Evolutionary conservation across 371 early-diverging fungal species (phyloP).

Genomic region (Rhizopus stolonifer): DNA sequence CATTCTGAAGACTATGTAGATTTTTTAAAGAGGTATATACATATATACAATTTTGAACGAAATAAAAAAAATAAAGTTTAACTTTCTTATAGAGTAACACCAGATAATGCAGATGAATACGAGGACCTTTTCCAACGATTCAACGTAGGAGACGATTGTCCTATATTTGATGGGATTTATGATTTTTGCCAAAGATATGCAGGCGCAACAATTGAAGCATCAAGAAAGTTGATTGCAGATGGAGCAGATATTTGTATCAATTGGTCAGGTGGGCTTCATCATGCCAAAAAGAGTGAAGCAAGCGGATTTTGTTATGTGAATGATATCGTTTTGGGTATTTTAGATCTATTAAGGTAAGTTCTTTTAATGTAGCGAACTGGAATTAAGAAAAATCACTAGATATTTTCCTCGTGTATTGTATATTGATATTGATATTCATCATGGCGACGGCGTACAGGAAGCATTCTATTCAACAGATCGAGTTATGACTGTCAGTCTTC

Average conservation of each 20-base stretch:
- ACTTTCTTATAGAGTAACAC: slow-evolving; percentile 69
- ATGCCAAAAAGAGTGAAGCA: slow-evolving; percentile 92
- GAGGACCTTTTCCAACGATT: slow-evolving; percentile 69
- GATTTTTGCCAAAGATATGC: slow-evolving; percentile 92
- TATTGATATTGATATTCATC: slow-evolving; percentile 96
- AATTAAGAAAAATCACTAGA: slow-evolving; percentile 22
- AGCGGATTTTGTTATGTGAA: slow-evolving; percentile 96
- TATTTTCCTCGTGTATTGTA: slow-evolving; percentile 86
- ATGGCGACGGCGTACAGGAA: slow-evolving; percentile 97
- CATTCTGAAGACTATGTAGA: slow-evolving; percentile 98
- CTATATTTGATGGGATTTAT: slow-evolving; percentile 95
- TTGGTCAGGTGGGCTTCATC: slow-evolving; percentile 97
- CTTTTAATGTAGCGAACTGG: too few relatives aligned
- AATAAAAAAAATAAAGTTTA: background rate
- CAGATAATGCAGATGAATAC: slow-evolving; percentile 80
- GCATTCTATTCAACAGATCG: slow-evolving; percentile 91
- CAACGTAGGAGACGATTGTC: slow-evolving; percentile 97
- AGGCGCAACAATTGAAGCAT: slow-evolving; percentile 87
- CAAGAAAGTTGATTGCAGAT: slow-evolving; percentile 74
- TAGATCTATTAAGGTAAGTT: slow-evolving; percentile 78
- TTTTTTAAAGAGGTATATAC: slow-evolving; percentile 84
- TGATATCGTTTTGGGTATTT: slow-evolving; percentile 91
- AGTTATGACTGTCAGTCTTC: slow-evolving; percentile 93
- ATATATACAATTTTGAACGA: background rate
- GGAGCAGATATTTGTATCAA: slow-evolving; percentile 88